Conservation (phyloP, 805 yeast genomes). For the Saturnispora galanensis region DNA sequence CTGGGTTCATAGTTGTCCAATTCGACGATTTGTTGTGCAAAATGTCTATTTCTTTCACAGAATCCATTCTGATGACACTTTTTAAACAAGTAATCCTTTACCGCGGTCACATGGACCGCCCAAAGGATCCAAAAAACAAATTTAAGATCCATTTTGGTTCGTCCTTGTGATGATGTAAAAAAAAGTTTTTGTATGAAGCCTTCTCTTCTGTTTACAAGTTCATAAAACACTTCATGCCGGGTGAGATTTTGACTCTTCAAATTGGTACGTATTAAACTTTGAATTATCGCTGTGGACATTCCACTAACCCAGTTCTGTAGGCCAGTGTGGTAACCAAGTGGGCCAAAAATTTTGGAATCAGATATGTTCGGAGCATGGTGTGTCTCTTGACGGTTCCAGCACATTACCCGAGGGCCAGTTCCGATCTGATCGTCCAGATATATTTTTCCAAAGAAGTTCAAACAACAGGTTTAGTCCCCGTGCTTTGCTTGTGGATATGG, state of each 20-base stretch:
- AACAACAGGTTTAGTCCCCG: slow-evolving; percentile 75
- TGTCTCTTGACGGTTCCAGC: slow-evolving; percentile 20
- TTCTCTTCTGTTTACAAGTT: not conserved
- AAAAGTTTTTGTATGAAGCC: not conserved
- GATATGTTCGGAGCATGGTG: slow-evolving; percentile 79
- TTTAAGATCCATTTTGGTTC: not conserved
- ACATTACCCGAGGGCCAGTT: slow-evolving; percentile 26
- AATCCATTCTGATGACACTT: slow-evolving; percentile 75
- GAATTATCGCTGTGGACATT: not conserved
- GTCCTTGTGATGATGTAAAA: not conserved
- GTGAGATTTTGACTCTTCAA: slow-evolving; percentile 64
- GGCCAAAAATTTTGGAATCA: slow-evolving; percentile 92
- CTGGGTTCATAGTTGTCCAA: slow-evolving; percentile 25
- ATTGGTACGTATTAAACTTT: slow-evolving; percentile 30
- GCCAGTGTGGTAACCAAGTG: slow-evolving; percentile 96
- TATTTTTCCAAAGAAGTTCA: slow-evolving; percentile 72
- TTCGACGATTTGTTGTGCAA: slow-evolving; percentile 34
- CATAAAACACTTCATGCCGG: slow-evolving; percentile 28
- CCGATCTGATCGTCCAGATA: slow-evolving; percentile 66
- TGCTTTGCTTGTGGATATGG: slow-evolving; percentile 75
- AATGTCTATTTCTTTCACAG: slow-evolving; percentile 68
- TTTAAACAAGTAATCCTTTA: slow-evolving; percentile 61
- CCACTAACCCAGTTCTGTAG: slow-evolving; percentile 24
- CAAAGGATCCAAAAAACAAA: not conserved
- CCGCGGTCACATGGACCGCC: slow-evolving; percentile 26